Percentiles rank a stretch among this genome's conserved stretches.
Evolutionary conservation across 2,329 filamentous ascomycete genomes (phyloP).

Genomic region (Claviceps spartinae): DNA sequence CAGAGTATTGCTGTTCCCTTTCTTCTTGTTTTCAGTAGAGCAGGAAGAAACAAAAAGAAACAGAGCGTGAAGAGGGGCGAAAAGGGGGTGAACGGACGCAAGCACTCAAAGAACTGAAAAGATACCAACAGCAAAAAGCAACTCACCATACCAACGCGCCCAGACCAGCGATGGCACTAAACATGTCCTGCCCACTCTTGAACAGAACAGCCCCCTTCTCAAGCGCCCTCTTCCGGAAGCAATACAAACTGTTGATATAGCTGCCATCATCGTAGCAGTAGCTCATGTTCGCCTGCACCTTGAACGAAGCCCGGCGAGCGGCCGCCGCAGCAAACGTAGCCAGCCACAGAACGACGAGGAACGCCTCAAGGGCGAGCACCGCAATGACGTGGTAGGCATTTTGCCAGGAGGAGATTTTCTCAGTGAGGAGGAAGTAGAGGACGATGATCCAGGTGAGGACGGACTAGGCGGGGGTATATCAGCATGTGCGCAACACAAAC

Average conservation of each 20-base stretch:
- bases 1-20: neutral
- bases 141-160: conserved; percentile 30
- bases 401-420: conserved; percentile 23
- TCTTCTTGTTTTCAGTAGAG: too few relatives aligned
- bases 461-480: conserved; percentile 15
- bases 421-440: conserved; percentile 27
- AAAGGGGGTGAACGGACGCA: neutral
- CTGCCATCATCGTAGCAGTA: conserved; percentile 25
- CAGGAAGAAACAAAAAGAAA: too few relatives aligned
- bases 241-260: conserved; percentile 26
- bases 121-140: neutral
- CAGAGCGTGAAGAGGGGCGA: too few relatives aligned
- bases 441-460: conserved; percentile 33
- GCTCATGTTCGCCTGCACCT: conserved; percentile 16
- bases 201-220: conserved; percentile 18
- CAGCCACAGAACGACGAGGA: conserved; percentile 35
- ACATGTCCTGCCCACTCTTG: conserved; percentile 19
- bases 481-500: neutral
- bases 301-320: conserved; percentile 24
- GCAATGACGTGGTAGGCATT: conserved; percentile 30
- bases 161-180: conserved; percentile 28
- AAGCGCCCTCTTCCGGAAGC: conserved; percentile 16
- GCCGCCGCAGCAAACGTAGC: conserved; percentile 28
- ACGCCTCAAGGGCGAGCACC: conserved; percentile 27
- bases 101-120: neutral